Conservation (phyloP, 176 grass and related monocot species). For the Musa itinerans region DNA sequence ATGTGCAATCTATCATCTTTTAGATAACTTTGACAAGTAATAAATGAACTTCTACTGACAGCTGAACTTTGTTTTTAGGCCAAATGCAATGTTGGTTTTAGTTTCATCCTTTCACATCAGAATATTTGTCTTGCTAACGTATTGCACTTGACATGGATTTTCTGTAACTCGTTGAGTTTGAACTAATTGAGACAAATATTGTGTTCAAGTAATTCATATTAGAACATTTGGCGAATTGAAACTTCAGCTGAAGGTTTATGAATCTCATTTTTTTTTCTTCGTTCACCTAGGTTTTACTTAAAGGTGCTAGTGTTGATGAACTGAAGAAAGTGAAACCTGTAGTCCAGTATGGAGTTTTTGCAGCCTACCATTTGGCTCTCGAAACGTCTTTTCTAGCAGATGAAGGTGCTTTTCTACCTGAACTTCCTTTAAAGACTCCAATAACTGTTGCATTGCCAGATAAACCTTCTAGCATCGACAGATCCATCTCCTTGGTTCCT, state of each 20-base stretch:
- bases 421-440: conserved; percentile 65
- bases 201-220: background rate
- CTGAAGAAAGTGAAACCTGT: conserved; percentile 97
- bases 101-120: background rate
- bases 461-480: conserved; percentile 49
- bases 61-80: background rate
- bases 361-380: conserved; percentile 86
- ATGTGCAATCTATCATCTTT: background rate
- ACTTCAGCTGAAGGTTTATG: background rate
- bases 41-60: too few relatives aligned
- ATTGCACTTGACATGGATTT: background rate
- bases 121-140: background rate
- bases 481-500: conserved; percentile 61
- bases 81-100: background rate
- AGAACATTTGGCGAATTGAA: background rate
- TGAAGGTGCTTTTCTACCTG: conserved; percentile 73
- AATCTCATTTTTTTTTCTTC: conserved; percentile 17
- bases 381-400: conserved; percentile 99
- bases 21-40: too few relatives aligned
- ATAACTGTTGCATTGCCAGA: conserved; percentile 67
- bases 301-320: conserved; percentile 61
- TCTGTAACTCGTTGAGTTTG: background rate
- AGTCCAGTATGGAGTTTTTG: conserved; percentile 87
- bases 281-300: conserved; percentile 68
- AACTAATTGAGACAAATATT: background rate